phyloP scores from a whole-genome alignment of 192 early-diverging fungal genomes.

The Mortierella alpina region DNA sequence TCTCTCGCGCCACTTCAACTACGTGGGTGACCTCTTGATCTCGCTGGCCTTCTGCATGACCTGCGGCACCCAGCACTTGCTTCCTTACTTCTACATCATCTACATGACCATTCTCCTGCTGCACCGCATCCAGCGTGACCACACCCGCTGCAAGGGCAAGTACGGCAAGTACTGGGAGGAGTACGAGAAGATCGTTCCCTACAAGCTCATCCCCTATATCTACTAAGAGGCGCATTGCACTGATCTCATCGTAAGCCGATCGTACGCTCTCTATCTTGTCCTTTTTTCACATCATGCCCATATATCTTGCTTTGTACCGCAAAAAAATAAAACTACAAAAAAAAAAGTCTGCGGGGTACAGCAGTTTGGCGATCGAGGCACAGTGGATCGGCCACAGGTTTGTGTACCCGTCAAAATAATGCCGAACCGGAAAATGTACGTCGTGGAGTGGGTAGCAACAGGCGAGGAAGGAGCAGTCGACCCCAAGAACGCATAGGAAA shows the following conservation, averaged over 20 bases:
- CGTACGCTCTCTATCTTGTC: neutral
- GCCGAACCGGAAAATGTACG: too few species aligned
- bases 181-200: conserved; percentile 67
- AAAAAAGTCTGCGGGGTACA: too few species aligned
- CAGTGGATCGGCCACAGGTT: too few species aligned
- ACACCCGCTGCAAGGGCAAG: conserved; percentile 77
- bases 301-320: too few species aligned
- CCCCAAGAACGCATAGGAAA: too few species aligned
- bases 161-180: conserved; percentile 88
- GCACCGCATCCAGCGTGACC: conserved; percentile 76
- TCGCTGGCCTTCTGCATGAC: conserved; percentile 79
- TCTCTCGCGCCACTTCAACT: conserved; percentile 87
- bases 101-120: conserved; percentile 82
- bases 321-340: too few species aligned
- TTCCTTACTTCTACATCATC: conserved; percentile 86
- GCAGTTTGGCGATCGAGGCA: too few species aligned
- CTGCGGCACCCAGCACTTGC: conserved; percentile 71
- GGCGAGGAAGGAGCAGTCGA: too few species aligned
- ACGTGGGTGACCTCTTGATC: conserved; percentile 81
- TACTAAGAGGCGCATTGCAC: conserved; percentile 37
- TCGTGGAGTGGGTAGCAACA: too few species aligned
- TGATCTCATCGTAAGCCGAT: too few species aligned
- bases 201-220: conserved; percentile 66
- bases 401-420: too few species aligned
- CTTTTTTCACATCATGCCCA: neutral